Evolutionary conservation across 192 early-diverging fungal species (phyloP).

Genomic region (Chytriomyces sp.): DNA sequence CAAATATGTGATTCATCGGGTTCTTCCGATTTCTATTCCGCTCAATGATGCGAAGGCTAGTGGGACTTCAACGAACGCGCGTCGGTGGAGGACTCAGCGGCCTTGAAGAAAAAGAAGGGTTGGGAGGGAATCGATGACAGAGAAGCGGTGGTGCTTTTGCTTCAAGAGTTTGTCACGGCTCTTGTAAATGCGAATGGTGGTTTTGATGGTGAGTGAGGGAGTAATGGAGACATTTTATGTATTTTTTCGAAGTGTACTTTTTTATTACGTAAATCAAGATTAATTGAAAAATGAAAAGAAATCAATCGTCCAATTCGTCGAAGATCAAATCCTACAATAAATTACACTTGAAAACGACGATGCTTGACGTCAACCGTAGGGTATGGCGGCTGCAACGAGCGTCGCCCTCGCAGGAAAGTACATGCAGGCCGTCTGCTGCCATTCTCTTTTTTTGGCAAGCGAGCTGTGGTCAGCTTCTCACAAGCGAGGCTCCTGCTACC

Average conservation of each 20-base stretch:
- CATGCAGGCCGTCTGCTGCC: constrained; percentile 71
- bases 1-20: background rate
- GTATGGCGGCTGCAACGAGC: constrained; percentile 76
- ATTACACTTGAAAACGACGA: too few species aligned
- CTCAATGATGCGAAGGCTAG: constrained; percentile 3
- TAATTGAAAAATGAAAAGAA: background rate
- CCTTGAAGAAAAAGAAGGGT: background rate
- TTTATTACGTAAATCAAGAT: background rate
- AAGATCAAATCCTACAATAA: too few species aligned
- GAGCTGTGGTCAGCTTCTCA: constrained; percentile 79
- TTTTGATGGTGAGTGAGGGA: background rate
- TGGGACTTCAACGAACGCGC: background rate
- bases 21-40: background rate
- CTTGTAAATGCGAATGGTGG: constrained; percentile 3
- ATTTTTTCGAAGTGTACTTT: background rate
- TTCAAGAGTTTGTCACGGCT: background rate
- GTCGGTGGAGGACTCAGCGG: background rate
- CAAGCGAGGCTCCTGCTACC: constrained; percentile 41
- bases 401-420: constrained; percentile 64
- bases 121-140: constrained; percentile 2
- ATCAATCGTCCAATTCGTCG: too few species aligned
- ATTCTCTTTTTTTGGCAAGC: constrained; percentile 80
- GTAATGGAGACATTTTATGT: background rate
- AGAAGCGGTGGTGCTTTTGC: background rate
- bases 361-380: constrained; percentile 20